Percentiles rank a stretch among this genome's conserved stretches.
phyloP scores from a whole-genome alignment of 2,329 filamentous ascomycete species.

The Talaromyces sp. region DNA sequence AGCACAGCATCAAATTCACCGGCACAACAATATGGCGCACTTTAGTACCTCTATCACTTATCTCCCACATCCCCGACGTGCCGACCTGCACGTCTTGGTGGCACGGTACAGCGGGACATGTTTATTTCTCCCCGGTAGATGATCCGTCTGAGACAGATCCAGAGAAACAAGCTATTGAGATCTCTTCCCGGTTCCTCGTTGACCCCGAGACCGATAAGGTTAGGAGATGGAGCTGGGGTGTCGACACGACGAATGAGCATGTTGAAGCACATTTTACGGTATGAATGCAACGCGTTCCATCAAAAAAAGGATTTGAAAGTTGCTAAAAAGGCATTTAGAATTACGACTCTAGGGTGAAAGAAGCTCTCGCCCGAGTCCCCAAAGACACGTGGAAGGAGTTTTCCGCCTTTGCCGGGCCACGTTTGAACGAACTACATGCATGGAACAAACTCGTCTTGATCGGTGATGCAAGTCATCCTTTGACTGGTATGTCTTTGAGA shows the following conservation, averaged over 20 bases:
- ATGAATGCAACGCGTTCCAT: slow-evolving; percentile 21
- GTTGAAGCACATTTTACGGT: slow-evolving; percentile 37
- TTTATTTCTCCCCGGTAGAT: slow-evolving; percentile 43
- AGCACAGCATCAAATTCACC: slow-evolving; percentile 47
- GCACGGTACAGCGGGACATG: slow-evolving; percentile 43
- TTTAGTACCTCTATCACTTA: slow-evolving; percentile 37
- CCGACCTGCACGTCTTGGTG: slow-evolving; percentile 41
- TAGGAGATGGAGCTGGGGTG: slow-evolving; percentile 23
- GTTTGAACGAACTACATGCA: slow-evolving; percentile 38
- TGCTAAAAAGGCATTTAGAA: slow-evolving; percentile 27
- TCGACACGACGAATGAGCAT: slow-evolving; percentile 23
- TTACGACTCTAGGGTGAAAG: slow-evolving; percentile 41
- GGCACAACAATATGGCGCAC: slow-evolving; percentile 50
- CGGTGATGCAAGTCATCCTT: slow-evolving; percentile 55
- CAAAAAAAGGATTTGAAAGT: not conserved
- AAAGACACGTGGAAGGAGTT: slow-evolving; percentile 47
- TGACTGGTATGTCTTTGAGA: slow-evolving; percentile 38
- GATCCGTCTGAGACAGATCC: slow-evolving; percentile 20
- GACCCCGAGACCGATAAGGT: slow-evolving; percentile 23
- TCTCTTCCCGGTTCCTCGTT: slow-evolving; percentile 35
- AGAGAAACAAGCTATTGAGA: slow-evolving; percentile 37
- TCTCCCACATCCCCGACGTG: slow-evolving; percentile 33
- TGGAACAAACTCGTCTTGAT: slow-evolving; percentile 50
- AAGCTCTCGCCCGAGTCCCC: slow-evolving; percentile 39
- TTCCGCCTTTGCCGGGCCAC: slow-evolving; percentile 47